Percentiles rank a stretch among this genome's conserved stretches.
phyloP scores from a whole-genome alignment of 2,329 filamentous ascomycete species.

The Bimuria novae-zelandiae region DNA sequence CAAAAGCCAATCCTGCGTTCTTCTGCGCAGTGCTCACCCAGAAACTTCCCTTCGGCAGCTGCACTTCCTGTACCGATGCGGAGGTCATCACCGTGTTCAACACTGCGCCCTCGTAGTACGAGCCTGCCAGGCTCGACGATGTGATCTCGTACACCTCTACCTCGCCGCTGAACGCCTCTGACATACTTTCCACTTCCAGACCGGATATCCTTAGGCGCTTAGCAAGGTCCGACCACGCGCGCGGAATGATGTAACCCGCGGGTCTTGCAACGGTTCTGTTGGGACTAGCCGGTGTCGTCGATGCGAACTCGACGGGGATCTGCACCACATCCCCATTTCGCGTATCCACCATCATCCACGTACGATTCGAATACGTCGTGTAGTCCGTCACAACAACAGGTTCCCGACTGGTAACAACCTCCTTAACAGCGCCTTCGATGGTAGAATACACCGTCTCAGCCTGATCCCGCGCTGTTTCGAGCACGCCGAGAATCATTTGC shows the following conservation, averaged over 20 bases:
- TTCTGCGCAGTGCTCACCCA: constrained; percentile 42
- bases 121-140: constrained; percentile 27
- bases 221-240: constrained; percentile 41
- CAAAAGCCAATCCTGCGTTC: constrained; percentile 44
- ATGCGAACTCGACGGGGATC: constrained; percentile 40
- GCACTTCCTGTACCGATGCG: constrained; percentile 27
- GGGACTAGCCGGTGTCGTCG: constrained; percentile 40
- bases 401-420: constrained; percentile 30
- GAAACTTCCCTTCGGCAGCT: constrained; percentile 40
- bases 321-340: constrained; percentile 38
- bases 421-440: constrained; percentile 33
- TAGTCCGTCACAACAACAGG: constrained; percentile 41
- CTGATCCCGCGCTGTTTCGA: constrained; percentile 40
- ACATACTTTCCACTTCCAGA: constrained; percentile 36
- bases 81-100: constrained; percentile 40
- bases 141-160: constrained; percentile 45
- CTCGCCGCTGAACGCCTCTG: constrained; percentile 31
- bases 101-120: constrained; percentile 43
- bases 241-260: constrained; percentile 43
- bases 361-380: constrained; percentile 30
- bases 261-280: constrained; percentile 41
- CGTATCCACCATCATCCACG: constrained; percentile 42
- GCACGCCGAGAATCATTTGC: constrained; percentile 40
- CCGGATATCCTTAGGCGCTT: constrained; percentile 40
- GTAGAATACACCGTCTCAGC: constrained; percentile 30